phyloP scores from a whole-genome alignment of 768 basidiomycete genomes.

The Trametes elegans region DNA sequence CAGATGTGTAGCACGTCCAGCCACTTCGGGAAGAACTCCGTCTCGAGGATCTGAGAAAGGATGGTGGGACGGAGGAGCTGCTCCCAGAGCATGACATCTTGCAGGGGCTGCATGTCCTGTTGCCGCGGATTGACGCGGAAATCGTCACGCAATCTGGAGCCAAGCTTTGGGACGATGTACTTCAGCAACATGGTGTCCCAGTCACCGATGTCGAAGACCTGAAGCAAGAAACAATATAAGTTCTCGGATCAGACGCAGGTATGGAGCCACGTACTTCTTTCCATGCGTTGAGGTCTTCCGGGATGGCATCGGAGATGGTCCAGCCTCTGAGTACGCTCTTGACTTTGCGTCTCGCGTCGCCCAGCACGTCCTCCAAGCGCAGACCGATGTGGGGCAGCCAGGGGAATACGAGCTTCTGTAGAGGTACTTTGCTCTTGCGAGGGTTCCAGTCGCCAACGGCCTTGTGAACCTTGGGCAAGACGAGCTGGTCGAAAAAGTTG shows the following conservation, averaged over 20 bases:
- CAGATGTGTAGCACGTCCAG: conserved; percentile 87
- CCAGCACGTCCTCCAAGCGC: conserved; percentile 80
- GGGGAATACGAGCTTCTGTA: conserved; percentile 87
- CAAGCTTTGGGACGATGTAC: conserved; percentile 90
- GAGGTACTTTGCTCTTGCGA: conserved; percentile 51
- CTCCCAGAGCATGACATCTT: conserved; percentile 76
- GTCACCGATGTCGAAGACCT: conserved; percentile 77
- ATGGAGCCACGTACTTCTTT: conserved; percentile 55
- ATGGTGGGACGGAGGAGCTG: conserved; percentile 70
- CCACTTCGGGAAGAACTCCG: conserved; percentile 98
- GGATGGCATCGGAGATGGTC: conserved; percentile 68
- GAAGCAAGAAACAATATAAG: neutral
- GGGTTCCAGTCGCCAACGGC: conserved; percentile 84
- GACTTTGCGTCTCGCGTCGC: conserved; percentile 84
- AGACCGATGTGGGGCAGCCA: conserved; percentile 91
- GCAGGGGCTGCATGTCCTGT: conserved; percentile 83
- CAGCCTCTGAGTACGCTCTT: conserved; percentile 76
- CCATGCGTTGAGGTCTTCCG: conserved; percentile 78
- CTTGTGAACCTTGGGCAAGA: conserved; percentile 88
- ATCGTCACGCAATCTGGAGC: conserved; percentile 73
- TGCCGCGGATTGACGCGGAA: conserved; percentile 89
- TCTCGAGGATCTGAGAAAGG: conserved; percentile 80
- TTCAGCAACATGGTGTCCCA: conserved; percentile 93
- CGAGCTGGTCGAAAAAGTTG: conserved; percentile 93
- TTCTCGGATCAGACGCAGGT: too few species aligned